Base-by-base conservation (phyloP, 352 stramenopile genomes). In the Globisporangium parvum region DNA sequence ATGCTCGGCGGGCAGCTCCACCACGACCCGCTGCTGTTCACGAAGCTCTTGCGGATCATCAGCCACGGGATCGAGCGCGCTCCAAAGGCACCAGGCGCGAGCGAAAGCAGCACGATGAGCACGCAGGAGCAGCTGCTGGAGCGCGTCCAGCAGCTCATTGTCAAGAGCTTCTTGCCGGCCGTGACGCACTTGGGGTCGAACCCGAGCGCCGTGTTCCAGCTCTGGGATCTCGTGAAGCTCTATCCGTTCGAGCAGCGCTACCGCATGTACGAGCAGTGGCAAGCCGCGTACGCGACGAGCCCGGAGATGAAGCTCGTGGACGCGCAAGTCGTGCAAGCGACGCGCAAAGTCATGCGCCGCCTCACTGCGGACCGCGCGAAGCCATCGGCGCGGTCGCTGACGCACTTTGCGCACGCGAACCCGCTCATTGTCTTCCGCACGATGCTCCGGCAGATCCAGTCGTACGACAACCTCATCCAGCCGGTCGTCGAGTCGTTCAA, bases 401-500 rank as follows among this genome's bases (percentile, higher is more conserved):
- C 85, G 8, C 95, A 98, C 54, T 82, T 94, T 23, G 89, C 90
- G 6, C 91, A 98, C 58, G 93, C 82, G 35, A 98, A 98, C 70
- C 95, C 95, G 20, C 67, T 98, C 23, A 86, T 98, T 14, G 91
- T 98, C 15, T 98, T 98, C 59, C 86, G 81, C 21, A 96, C 90
- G 15, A 98, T 98, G 76, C 68, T 98, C 26, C 84, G 82, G 47
- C 92, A 98, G 67, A 97, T 98, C 67, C 93, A 98, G 68, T 97
- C 91, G 67, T 98, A 98, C 62, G 95, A 98, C 57, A 98, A 98
- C 64, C 70, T 98, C 57, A 98, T 98, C 52, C 77, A 96, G 59
- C 91, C 96, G 15, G 95, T 98, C 55, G 92, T 98, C 8, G 93
- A 98, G 59, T 89, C 85, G n/a, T 93, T 98, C 65, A 93, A 96